Percentiles rank a stretch among this genome's conserved stretches.
phyloP scores from a whole-genome alignment of 345 rosid species.

The Isatis tinctoria region DNA sequence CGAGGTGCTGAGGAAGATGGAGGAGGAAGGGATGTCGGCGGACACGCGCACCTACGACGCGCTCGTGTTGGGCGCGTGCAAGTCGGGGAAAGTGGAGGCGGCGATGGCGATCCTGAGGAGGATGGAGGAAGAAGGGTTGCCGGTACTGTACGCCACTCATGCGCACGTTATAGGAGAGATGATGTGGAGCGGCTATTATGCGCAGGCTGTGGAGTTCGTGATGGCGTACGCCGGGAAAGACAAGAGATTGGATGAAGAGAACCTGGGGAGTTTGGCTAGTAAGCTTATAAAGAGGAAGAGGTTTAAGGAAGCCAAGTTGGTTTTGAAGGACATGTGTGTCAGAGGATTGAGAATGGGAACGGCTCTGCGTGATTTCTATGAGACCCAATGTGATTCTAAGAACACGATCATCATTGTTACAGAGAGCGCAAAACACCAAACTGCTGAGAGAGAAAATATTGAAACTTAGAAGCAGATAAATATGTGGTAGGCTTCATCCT shows the following conservation, averaged over 20 bases:
- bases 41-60: constrained; percentile 68
- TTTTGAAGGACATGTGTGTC: constrained; percentile 53
- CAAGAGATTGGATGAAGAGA: constrained; percentile 44
- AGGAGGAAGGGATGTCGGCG: constrained; percentile 38
- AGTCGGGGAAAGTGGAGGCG: constrained; percentile 49
- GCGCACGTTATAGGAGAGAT: constrained; percentile 48
- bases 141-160: constrained; percentile 47
- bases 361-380: constrained; percentile 10
- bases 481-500: neutral
- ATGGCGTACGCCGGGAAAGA: constrained; percentile 47
- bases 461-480: neutral
- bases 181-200: constrained; percentile 38
- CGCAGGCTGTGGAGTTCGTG: constrained; percentile 50
- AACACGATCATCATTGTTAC: neutral
- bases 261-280: constrained; percentile 48
- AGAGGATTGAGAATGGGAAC: constrained; percentile 41
- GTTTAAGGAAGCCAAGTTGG: constrained; percentile 41
- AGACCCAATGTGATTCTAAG: neutral
- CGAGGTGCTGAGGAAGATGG: constrained; percentile 47
- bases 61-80: constrained; percentile 66
- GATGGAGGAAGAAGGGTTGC: constrained; percentile 53
- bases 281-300: constrained; percentile 39
- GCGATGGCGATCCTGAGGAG: constrained; percentile 55
- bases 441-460: too few species aligned
- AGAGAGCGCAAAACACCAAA: neutral